These are phyloP conservation scores for Fusarium sp. DNA, from an alignment of 2,329 filamentous ascomycete species.

Conservation along the genomic window DNA sequence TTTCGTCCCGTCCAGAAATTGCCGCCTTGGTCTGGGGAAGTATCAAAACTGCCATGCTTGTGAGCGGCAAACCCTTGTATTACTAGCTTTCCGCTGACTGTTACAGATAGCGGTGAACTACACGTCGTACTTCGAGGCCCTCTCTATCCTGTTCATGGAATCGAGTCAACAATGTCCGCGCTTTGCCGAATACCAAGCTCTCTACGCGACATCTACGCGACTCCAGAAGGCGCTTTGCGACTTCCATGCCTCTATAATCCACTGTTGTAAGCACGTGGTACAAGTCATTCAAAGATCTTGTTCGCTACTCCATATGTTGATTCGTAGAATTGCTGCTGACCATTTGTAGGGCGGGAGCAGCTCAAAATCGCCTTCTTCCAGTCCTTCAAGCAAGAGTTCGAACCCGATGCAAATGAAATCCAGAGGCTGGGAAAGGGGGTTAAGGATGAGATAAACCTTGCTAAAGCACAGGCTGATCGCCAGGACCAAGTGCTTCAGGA, in stretches of 20 bases:
- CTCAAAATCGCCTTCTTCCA: constrained; percentile 31
- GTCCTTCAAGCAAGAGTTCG: constrained; percentile 53
- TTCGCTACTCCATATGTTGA: too few relatives aligned
- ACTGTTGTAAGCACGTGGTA: constrained; percentile 55
- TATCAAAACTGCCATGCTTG: constrained; percentile 52
- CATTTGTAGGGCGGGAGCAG: too few relatives aligned
- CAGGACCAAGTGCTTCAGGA: constrained; percentile 45
- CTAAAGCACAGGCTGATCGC: constrained; percentile 44
- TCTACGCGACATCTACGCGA: constrained; percentile 54
- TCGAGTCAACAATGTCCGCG: constrained; percentile 55
- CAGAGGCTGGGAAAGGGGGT: constrained; percentile 39
- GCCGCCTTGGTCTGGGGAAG: constrained; percentile 62
- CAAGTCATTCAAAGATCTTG: neutral
- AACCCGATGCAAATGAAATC: constrained; percentile 44
- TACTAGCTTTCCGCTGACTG: neutral
- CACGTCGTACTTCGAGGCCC: constrained; percentile 58
- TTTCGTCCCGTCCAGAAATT: constrained; percentile 56
- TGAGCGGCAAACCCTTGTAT: neutral
- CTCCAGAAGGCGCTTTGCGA: constrained; percentile 54
- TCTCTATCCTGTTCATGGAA: constrained; percentile 56
- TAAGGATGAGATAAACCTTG: constrained; percentile 45
- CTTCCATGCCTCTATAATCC: constrained; percentile 56
- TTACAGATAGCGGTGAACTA: constrained; percentile 54
- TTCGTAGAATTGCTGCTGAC: too few relatives aligned
- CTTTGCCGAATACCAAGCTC: constrained; percentile 55